A percentile compares a stretch with the other conserved stretches of the same genome.
These are phyloP conservation scores for Thraustochytrium striatum DNA, from an alignment of 352 stramenopile genomes.

Conservation along the genomic window DNA sequence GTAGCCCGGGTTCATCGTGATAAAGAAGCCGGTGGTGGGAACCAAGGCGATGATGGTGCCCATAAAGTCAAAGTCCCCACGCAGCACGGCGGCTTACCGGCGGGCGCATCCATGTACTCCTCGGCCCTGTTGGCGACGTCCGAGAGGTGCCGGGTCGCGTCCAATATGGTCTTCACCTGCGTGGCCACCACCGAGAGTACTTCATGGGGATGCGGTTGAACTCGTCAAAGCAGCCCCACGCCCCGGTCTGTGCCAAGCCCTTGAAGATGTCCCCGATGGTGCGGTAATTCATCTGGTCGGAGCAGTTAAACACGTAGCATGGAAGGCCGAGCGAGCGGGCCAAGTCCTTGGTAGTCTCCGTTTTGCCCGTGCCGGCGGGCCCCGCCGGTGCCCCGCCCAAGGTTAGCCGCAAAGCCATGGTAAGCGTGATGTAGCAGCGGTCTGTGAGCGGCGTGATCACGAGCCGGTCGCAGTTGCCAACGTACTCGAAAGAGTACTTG, in stretches of 20 bases:
- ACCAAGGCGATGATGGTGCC: constrained; percentile 78
- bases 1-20: constrained; percentile 99
- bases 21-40: constrained; percentile 93
- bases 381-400: constrained; percentile 79
- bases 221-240: constrained; percentile 99
- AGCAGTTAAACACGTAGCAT: constrained; percentile 93
- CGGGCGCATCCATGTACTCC: constrained; percentile 49
- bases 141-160: constrained; percentile 77
- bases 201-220: constrained; percentile 99
- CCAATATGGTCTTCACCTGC: constrained; percentile 94
- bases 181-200: constrained; percentile 90
- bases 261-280: constrained; percentile 99
- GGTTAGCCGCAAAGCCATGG: constrained; percentile 73
- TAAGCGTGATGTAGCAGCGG: constrained; percentile 87
- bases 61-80: constrained; percentile 44
- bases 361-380: constrained; percentile 83
- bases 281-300: constrained; percentile 96
- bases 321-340: constrained; percentile 80
- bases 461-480: constrained; percentile 93
- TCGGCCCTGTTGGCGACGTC: neutral
- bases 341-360: constrained; percentile 88
- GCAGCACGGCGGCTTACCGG: constrained; percentile 6
- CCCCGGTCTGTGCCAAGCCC: constrained; percentile 96
- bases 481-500: constrained; percentile 99
- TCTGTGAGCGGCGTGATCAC: constrained; percentile 89